A percentile compares a stretch with the other conserved stretches of the same genome.
Evolutionary conservation across 352 stramenopile species (phyloP).

Genomic region (Globisporangium paddicum): DNA sequence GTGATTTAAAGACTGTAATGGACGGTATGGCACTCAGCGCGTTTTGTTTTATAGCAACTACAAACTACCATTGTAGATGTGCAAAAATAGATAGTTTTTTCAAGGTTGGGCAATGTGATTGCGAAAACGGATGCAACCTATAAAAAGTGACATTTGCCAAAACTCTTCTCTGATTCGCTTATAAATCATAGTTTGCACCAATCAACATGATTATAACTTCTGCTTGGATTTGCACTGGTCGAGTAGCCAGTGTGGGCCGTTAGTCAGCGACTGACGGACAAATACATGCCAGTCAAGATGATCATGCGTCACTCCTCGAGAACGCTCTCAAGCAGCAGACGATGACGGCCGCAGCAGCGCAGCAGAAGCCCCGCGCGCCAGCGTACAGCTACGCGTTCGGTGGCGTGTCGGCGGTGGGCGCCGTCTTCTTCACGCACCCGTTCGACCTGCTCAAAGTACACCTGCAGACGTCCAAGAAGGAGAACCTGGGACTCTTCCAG

Average conservation of each 20-base stretch:
- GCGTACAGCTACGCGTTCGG: conserved; percentile 70
- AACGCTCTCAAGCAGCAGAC: background rate
- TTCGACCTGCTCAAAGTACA: conserved; percentile 85
- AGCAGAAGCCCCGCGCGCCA: conserved; percentile 25
- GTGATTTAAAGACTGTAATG: too few relatives aligned
- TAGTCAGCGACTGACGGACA: too few relatives aligned
- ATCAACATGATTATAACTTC: too few relatives aligned
- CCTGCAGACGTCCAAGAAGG: conserved; percentile 72
- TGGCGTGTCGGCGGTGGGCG: conserved; percentile 70
- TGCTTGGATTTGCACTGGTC: background rate
- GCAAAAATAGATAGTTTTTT: too few relatives aligned
- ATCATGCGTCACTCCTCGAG: background rate
- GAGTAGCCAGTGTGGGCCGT: background rate
- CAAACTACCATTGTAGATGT: too few relatives aligned
- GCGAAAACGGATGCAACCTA: too few relatives aligned
- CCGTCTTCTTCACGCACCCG: conserved; percentile 84
- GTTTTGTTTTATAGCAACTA: too few relatives aligned
- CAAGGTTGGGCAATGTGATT: too few relatives aligned
- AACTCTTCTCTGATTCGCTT: too few relatives aligned
- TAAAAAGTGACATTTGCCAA: too few relatives aligned
- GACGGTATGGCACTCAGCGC: too few relatives aligned
- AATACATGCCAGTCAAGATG: background rate
- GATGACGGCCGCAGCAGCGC: background rate
- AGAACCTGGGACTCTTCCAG: conserved; percentile 50
- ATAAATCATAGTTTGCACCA: too few relatives aligned